Conservation (phyloP, 805 yeast genomes). For the Starmerella stigmatis region DNA sequence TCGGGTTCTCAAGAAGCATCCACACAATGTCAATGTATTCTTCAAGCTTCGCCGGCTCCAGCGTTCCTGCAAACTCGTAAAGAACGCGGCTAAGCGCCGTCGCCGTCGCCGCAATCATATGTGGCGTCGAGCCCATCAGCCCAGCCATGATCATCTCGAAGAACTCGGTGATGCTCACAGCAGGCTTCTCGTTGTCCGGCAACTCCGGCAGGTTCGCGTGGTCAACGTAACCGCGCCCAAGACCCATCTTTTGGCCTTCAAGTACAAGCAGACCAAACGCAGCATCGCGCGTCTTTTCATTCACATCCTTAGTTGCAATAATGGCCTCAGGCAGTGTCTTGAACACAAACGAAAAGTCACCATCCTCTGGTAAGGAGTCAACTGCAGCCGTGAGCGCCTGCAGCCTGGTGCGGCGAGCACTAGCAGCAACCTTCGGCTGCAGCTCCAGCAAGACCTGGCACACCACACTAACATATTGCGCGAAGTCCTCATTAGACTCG, state of each 20-base stretch:
- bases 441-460: constrained; percentile 40
- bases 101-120: constrained; percentile 93
- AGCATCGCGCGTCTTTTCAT: constrained; percentile 78
- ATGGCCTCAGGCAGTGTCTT: constrained; percentile 77
- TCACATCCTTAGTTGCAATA: constrained; percentile 79
- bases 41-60: constrained; percentile 48
- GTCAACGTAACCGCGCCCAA: constrained; percentile 42
- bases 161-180: constrained; percentile 66
- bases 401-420: constrained; percentile 75
- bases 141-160: constrained; percentile 95
- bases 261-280: constrained; percentile 65
- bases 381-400: constrained; percentile 53
- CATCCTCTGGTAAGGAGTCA: constrained; percentile 47
- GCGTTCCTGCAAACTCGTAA: constrained; percentile 66
- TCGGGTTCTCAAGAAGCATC: constrained; percentile 78
- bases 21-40: constrained; percentile 83
- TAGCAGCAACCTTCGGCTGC: constrained; percentile 41
- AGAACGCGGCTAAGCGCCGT: constrained; percentile 80
- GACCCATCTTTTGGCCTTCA: constrained; percentile 70
- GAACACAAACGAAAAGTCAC: constrained; percentile 67
- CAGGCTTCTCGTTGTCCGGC: constrained; percentile 51
- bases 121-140: constrained; percentile 83
- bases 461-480: constrained; percentile 28
- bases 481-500: constrained; percentile 44
- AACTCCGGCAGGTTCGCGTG: constrained; percentile 59